phyloP scores from a whole-genome alignment of 805 yeast species.

The Candida mattraensis region DNA sequence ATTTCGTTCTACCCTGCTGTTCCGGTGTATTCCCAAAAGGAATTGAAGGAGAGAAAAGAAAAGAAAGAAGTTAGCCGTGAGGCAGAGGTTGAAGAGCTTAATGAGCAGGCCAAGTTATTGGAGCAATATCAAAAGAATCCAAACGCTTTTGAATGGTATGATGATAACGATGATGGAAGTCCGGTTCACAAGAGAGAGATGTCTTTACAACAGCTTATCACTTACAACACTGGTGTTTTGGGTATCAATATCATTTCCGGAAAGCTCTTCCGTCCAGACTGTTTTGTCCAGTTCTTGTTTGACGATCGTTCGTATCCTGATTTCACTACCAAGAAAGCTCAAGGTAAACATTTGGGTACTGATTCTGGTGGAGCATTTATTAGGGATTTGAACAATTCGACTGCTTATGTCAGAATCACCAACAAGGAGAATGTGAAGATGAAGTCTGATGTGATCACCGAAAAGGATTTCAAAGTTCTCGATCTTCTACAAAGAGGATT shows the following conservation, averaged over 20 bases:
- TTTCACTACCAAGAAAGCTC: constrained; percentile 49
- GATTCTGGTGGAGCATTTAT: constrained; percentile 62
- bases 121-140: constrained; percentile 57
- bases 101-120: constrained; percentile 49
- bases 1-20: constrained; percentile 64
- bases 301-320: constrained; percentile 67
- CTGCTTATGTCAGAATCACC: constrained; percentile 55
- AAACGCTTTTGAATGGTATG: constrained; percentile 63
- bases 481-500: constrained; percentile 55
- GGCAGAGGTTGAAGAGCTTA: constrained; percentile 40
- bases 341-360: constrained; percentile 42
- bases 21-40: constrained; percentile 61
- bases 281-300: constrained; percentile 56
- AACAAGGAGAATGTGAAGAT: constrained; percentile 48
- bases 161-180: constrained; percentile 32
- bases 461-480: constrained; percentile 47
- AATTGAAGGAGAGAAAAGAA: constrained; percentile 47
- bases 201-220: constrained; percentile 50
- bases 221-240: constrained; percentile 62
- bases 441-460: constrained; percentile 50
- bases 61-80: constrained; percentile 38
- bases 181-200: constrained; percentile 43
- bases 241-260: constrained; percentile 56
- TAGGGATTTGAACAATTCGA: constrained; percentile 68
- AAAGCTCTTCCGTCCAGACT: constrained; percentile 44